Base-by-base conservation (phyloP, 1,139 yeast genomes). In the Candida sp. region DNA sequence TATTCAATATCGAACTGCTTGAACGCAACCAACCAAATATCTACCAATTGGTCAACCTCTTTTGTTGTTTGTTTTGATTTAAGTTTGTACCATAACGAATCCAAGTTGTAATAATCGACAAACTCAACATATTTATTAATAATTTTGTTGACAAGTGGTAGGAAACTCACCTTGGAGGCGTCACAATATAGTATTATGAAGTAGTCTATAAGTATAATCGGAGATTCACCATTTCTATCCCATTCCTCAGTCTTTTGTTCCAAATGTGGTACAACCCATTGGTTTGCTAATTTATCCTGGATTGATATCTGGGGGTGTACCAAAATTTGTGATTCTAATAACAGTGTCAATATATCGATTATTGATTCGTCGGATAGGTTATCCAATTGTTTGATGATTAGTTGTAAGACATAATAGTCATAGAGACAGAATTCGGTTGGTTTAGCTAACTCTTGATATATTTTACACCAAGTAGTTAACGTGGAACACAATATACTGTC, bases 231-330 rank as follows among this genome's bases (percentile, higher is more conserved):
- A 40, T 33, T 11, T 3, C 56, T 56, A 5, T 39, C 35, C 63
- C 62, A 60, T 4, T 39, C 34, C 22, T 48, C 42, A 2, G 56
- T 38, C 5, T 43, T 35, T 3, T 42, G 23, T 3, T 25, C 22
- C 19, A 60, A 48, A 11, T 44, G 49, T 1, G 66, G 66, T 2
- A 52, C 33, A 7, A 64, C 48, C 3, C 50, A 19, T 5, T 57
- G 56, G n/a, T 45, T 40, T 2, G 52, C 44, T 5, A 61, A 44
- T 36, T 49, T 48, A 1, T 41, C 33, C 4, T 48, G 44, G n/a
- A 63, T 39, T 4, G 52, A 38, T 11, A 44, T 22, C n/a, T 51
- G 47, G 2, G 49, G 46, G 35, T 54, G 45, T 2, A 56, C 39
- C 25, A 58, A 45, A 0, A 58, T 45, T 4, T 30, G 25, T 15